Evolutionary conservation across 176 grass and related monocot species (phyloP).

Genomic region (Puccinellia tenuiflora): DNA sequence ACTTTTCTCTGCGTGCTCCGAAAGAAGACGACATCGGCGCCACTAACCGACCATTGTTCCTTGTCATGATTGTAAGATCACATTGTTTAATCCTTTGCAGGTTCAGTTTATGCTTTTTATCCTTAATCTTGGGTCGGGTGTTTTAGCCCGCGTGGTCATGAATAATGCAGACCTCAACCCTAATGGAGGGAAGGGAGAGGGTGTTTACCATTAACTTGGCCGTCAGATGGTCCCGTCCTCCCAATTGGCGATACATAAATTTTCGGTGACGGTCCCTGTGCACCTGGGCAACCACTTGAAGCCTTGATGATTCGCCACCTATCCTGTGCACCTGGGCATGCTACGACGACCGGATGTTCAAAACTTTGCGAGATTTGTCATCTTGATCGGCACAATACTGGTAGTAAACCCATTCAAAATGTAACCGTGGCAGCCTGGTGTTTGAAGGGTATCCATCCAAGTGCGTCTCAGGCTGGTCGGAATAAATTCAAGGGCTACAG

Average conservation of each 20-base stretch:
- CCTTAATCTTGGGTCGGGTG: neutral
- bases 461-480: neutral
- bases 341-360: too few relatives aligned
- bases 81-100: neutral
- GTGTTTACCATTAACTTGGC: neutral
- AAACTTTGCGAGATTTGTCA: too few relatives aligned
- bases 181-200: neutral
- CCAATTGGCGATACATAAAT: slow-evolving; percentile 9
- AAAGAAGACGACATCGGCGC: neutral
- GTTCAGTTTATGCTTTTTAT: neutral
- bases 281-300: neutral
- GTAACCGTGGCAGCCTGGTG: neutral
- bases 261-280: neutral
- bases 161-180: neutral
- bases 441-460: neutral
- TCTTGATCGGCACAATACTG: too few relatives aligned
- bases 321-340: neutral
- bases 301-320: neutral
- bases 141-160: neutral
- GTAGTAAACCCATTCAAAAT: too few relatives aligned
- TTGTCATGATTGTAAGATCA: neutral
- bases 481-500: neutral
- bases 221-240: neutral
- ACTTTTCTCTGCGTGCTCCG: neutral
- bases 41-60: neutral